phyloP scores from a whole-genome alignment of 2,329 filamentous ascomycete species.

The Dactylonectria macrodidyma region DNA sequence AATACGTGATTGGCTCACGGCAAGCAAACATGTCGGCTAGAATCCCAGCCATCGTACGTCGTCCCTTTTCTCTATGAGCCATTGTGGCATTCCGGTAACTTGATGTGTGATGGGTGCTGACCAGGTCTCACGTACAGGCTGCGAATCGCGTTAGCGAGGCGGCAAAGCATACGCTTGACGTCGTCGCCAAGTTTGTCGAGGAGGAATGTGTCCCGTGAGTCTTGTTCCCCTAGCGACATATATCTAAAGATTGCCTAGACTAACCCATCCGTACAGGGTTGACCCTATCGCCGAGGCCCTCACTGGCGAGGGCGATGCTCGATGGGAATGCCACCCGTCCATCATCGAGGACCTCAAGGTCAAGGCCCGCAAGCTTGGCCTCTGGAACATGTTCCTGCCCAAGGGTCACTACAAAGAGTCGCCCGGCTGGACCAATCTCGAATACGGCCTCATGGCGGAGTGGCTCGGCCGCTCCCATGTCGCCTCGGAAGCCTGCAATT shows the following conservation, averaged over 20 bases:
- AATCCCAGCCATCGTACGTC: conserved; percentile 53
- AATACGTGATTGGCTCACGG: conserved; percentile 27
- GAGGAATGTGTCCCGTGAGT: conserved; percentile 89
- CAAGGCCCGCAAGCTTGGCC: conserved; percentile 84
- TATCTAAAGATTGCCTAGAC: not conserved
- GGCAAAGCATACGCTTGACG: conserved; percentile 86
- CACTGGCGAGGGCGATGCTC: conserved; percentile 79
- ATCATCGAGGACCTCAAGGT: conserved; percentile 92
- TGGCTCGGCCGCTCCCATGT: conserved; percentile 88
- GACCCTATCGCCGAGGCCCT: conserved; percentile 87
- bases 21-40: conserved; percentile 50
- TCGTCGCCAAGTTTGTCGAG: conserved; percentile 96
- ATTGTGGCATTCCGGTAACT: not conserved
- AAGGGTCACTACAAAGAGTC: conserved; percentile 96
- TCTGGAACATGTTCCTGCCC: conserved; percentile 99
- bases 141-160: conserved; percentile 81
- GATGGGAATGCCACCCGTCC: conserved; percentile 85
- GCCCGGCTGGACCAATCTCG: conserved; percentile 93
- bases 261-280: conserved; percentile 63
- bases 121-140: conserved; percentile 52
- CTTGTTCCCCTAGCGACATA: not conserved
- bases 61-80: not conserved
- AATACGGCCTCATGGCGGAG: conserved; percentile 98
- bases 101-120: not conserved
- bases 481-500: conserved; percentile 91